phyloP scores from a whole-genome alignment of 2,329 filamentous ascomycete genomes.

The Teratosphaeriaceae sp. region DNA sequence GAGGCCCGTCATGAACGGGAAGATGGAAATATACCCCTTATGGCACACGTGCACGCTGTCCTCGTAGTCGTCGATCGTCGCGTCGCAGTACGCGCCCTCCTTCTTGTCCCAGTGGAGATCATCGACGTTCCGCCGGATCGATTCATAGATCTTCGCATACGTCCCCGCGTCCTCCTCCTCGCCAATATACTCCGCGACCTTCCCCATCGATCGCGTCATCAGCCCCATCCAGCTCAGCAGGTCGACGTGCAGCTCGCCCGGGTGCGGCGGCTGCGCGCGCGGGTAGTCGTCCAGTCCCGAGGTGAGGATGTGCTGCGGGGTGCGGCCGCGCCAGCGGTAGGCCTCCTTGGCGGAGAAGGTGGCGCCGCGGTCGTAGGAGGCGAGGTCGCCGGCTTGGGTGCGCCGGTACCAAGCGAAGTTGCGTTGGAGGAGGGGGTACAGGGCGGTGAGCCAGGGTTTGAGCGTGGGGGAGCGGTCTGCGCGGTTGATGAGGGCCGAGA shows the following conservation, averaged over 20 bases:
- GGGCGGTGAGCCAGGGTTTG: constrained; percentile 61
- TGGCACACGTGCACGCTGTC: constrained; percentile 87
- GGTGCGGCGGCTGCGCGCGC: constrained; percentile 85
- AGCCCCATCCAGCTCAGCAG: constrained; percentile 96
- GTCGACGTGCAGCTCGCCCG: constrained; percentile 91
- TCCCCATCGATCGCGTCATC: constrained; percentile 80
- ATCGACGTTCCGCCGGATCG: constrained; percentile 78
- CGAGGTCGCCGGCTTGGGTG: constrained; percentile 85
- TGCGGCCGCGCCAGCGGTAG: constrained; percentile 92
- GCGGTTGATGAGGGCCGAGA: constrained; percentile 78
- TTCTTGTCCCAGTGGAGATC: constrained; percentile 88
- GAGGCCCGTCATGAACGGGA: constrained; percentile 84
- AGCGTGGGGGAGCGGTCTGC: constrained; percentile 55
- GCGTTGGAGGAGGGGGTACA: constrained; percentile 81
- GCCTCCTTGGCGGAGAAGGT: constrained; percentile 85
- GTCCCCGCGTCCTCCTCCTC: constrained; percentile 68
- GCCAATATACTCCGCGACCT: constrained; percentile 69
- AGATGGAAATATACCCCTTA: constrained; percentile 90
- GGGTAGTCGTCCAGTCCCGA: constrained; percentile 96
- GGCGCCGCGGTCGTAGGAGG: constrained; percentile 81
- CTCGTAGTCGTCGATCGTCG: constrained; percentile 91
- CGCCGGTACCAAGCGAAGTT: constrained; percentile 94
- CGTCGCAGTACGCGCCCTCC: constrained; percentile 82
- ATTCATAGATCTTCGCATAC: constrained; percentile 64
- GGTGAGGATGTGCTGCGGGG: constrained; percentile 77